Evolutionary conservation across 2,329 filamentous ascomycete genomes (phyloP), one percentile per base, ranked within the genome.

Genomic region (Acrodontium crateriforme): DNA sequence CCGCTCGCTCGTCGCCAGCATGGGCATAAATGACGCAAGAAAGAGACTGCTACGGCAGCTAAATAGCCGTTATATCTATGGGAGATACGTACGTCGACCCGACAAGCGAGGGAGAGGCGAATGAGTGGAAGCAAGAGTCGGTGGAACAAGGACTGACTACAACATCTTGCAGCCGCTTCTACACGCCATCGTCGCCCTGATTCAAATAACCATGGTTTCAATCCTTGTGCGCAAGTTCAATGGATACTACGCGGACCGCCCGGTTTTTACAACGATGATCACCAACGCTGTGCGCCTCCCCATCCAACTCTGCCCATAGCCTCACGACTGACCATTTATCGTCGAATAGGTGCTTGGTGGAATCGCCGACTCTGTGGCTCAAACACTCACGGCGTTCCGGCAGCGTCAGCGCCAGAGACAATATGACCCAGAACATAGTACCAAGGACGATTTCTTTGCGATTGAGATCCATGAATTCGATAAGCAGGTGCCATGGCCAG

Each of bases 191-290:
- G 70, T 94, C 38, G 79, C 93, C 54, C 55, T 94, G 24, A 69
- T 93, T 58, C 79, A 98, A 59, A 81, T 95, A 74, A 74, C 74
- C 33, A 74, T 92, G 54, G 71, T 87, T 37, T 80, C 78, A 41
- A 70, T 89, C 40, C 63, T 98, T 30, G 75, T 77, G 24, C 71
- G 81, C 45, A 81, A 83, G 52, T 98, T 92, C 67, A 94, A 93
- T 59, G 69, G 74, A 42, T 93, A 91, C 62, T 98, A 95, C 69
- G 77, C 82, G 42, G 76, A 84, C 50, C 79, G 81, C 50, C 89
- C 87, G 80, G 81, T 98, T 22, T 71, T 98, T 47, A 98, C 89
- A 37, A 98, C 92, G 58, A 98, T 98, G 87, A 82, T 94, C 51
- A 93, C 87, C 54, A 98, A 98, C 62, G 81, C 89, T 42, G 78